These are phyloP conservation scores for Botrytis deweyae DNA, from an alignment of 2,329 filamentous ascomycete species.

Conservation along the genomic window DNA sequence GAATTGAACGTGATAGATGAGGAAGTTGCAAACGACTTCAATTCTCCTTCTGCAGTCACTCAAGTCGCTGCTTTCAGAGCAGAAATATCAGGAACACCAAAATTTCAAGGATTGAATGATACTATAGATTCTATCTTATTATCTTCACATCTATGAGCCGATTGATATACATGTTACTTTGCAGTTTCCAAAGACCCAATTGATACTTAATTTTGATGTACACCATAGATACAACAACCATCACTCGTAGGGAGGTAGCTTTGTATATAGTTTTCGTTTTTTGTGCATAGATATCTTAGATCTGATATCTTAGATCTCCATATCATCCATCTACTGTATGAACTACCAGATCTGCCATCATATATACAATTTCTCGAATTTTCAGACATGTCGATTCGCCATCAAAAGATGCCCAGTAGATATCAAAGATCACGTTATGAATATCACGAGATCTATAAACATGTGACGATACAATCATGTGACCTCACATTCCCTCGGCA, in stretches of 20 bases:
- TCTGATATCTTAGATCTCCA: neutral
- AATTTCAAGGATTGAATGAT: neutral
- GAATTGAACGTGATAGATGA: neutral
- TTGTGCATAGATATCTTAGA: neutral
- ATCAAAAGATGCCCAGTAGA: neutral
- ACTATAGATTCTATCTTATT: neutral
- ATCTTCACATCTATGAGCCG: neutral
- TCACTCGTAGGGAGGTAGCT: neutral
- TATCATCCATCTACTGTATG: no score
- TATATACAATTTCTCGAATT: neutral
- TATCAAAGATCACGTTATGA: neutral
- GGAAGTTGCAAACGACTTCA: constrained; percentile 3
- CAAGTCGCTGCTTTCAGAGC: constrained; percentile 1
- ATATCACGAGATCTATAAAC: no score
- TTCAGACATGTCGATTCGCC: neutral
- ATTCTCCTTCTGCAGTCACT: neutral
- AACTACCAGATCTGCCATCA: neutral
- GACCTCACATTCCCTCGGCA: neutral
- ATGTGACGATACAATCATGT: neutral
- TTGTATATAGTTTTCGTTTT: neutral
- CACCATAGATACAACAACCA: neutral
- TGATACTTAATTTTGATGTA: neutral
- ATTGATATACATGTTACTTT: neutral
- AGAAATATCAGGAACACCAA: neutral
- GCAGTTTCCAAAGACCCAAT: neutral